Base-by-base conservation (phyloP, 2,329 filamentous ascomycete genomes). In the Paraphaeosphaeria minitans region DNA sequence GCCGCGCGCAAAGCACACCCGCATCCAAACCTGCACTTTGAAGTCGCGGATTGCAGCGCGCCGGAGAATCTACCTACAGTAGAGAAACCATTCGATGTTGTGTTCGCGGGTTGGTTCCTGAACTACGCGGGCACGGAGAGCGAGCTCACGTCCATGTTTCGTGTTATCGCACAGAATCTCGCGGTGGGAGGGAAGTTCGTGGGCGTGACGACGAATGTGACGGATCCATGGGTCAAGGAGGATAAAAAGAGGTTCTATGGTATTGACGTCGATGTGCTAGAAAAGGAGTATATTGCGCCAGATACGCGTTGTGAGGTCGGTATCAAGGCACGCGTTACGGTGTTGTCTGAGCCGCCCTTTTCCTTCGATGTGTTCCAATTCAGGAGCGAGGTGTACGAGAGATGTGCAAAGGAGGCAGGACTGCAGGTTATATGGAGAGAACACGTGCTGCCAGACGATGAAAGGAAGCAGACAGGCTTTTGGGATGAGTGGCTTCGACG, bases 41-140 rank as follows among this genome's bases (percentile, higher is more conserved):
- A 56, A 8, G 53, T 70, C 31, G 64, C 64, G 35, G 70, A 74
- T 49, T 72, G 71, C 56, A 69, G 66, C 31, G 57, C 68, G 2
- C 62, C 62, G 6, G 21, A 31, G 9, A 42, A 49, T 9, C 48
- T 58, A 3, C 48, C 60, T 6, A 3, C 16, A 2, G 41, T 35
- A 16, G 13, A 39, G 0, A 43, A 54, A 1, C 51, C 43, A 4
- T 72, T 65, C 56, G 69, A 72, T 56, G 37, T 72, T 33, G 65
- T 72, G 45, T 72, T 74, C 53, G 70, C 70, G 22, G 70, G 66
- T 46, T 74, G 69, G 68, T 71, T 74, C 29, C 62, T 72, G 46
- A 74, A 74, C 60, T 72, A 74, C 48, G 71, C 71, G 2, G 67
- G 66, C 51, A 67, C 64, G 0, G 63, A 66, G 48, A 16, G 13